Evolutionary conservation across 2,329 filamentous ascomycete genomes (phyloP), one percentile per base, ranked within the genome.

Genomic region (Fusarium sp.): DNA sequence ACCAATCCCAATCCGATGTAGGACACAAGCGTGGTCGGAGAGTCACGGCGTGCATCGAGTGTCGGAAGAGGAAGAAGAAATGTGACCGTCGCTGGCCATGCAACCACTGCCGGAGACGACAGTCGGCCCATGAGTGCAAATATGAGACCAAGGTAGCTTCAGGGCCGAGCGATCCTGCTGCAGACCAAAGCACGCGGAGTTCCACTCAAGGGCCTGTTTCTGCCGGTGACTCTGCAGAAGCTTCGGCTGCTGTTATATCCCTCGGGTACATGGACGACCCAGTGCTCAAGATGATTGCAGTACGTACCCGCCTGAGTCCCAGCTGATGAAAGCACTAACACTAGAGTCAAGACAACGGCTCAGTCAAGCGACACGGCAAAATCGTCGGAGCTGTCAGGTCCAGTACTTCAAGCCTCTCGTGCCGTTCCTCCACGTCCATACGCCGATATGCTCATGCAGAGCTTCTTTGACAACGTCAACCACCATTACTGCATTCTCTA

Each of bases 51-150:
- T 56, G 52, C 29, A 29, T 35, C 7, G 29, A 56, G 31, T 56
- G 52, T 18, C 52, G 31, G 6, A 56, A 56, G 52, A 56, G 52
- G 29, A 56, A 56, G 52, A 56, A 56, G 37, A 57, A 57, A 22
- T 65, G 63, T 22, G 63, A 58, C 18, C 62, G 24, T 11, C 62
- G 43, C 27, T 64, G 45, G 50, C 61, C 31, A 14, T 54, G 61
- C 35, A 56, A 52, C 8, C 24, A 56, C 48, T 29, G 27, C 7
- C 45, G 33, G 52, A 48, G 20, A 27, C 39, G 59, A 31, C 37
- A 45, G 22, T 48, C 43, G 2, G 39, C 59, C 5, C 39, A 62
- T 45, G 59, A 62, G 11, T 33, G 27, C 59, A 18, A 27, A 33
- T 24, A 45, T 48, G 22, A 20, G 29, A 52, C 4, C 20, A 35